A percentile compares a stretch with the other conserved stretches of the same genome.
Evolutionary conservation across 1,139 yeast genomes (phyloP).

Genomic region (Meyerozyma elateridarum): DNA sequence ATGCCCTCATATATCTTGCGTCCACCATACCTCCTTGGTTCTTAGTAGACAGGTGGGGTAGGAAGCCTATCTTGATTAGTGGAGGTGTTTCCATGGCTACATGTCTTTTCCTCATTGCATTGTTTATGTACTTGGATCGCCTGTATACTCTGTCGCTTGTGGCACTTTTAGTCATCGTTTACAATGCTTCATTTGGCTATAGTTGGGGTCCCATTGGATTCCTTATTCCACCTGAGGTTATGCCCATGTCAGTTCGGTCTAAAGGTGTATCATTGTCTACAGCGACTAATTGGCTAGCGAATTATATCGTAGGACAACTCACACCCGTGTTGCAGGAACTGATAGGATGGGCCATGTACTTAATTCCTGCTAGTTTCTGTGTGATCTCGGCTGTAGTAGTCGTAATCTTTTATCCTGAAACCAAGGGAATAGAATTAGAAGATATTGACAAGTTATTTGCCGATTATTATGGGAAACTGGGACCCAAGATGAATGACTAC

Average conservation of each 20-base stretch:
- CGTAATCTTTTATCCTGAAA: conserved; percentile 47
- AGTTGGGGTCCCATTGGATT: conserved; percentile 59
- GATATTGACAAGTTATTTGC: conserved; percentile 69
- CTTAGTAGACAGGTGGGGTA: conserved; percentile 50
- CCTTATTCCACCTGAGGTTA: conserved; percentile 51
- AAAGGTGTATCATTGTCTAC: conserved; percentile 53
- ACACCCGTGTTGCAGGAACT: conserved; percentile 46
- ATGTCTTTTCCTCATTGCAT: conserved; percentile 37
- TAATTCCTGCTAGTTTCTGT: conserved; percentile 47
- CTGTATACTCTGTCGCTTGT: conserved; percentile 41
- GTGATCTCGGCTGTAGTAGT: conserved; percentile 41
- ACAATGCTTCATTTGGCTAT: conserved; percentile 51
- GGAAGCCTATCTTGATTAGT: conserved; percentile 46
- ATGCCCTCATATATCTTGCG: conserved; percentile 42
- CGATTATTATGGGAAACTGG: conserved; percentile 26
- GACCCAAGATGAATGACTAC: conserved; percentile 18
- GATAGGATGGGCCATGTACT: conserved; percentile 48
- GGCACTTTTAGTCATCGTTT: conserved; percentile 44
- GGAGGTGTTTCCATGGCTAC: conserved; percentile 48
- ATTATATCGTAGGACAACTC: conserved; percentile 51
- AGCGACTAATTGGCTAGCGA: conserved; percentile 53
- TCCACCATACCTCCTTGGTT: conserved; percentile 54
- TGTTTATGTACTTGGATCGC: conserved; percentile 33
- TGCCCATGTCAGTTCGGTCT: conserved; percentile 49
- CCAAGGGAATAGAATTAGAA: conserved; percentile 50